Percentiles rank a stretch among this genome's conserved stretches.
Evolutionary conservation across 331 rosid genomes (phyloP).

Genomic region (Dryas integrifolia): DNA sequence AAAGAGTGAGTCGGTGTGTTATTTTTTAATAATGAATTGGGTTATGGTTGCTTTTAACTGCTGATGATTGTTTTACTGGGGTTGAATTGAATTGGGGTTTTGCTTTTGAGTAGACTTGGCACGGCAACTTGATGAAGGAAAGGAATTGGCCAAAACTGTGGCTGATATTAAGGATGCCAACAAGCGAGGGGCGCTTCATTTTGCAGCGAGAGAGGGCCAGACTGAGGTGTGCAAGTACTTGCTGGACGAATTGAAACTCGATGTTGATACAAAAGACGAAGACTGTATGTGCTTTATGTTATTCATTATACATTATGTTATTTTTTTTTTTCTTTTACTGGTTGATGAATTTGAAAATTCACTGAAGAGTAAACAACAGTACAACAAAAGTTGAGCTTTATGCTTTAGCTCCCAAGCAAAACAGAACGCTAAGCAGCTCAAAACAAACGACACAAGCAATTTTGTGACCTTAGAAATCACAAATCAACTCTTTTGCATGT

Average conservation of each 20-base stretch:
- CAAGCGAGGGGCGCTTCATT: conserved; percentile 91
- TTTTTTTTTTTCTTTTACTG: too few species aligned
- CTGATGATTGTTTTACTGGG: too few species aligned
- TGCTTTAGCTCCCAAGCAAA: too few species aligned
- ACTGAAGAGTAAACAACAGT: too few species aligned
- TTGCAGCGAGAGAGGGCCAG: conserved; percentile 85
- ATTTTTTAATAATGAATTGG: conserved; percentile 7
- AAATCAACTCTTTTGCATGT: neutral
- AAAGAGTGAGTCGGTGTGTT: conserved; percentile 50
- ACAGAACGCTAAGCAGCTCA: too few species aligned
- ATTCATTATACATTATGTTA: too few species aligned
- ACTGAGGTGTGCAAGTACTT: conserved; percentile 73
- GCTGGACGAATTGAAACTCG: conserved; percentile 70
- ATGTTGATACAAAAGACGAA: conserved; percentile 73
- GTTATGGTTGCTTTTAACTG: neutral
- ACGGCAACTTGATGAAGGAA: conserved; percentile 64
- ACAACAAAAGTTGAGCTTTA: too few species aligned
- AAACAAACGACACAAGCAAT: too few species aligned
- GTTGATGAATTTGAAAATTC: too few species aligned
- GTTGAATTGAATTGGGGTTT: conserved; percentile 2
- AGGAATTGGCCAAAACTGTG: conserved; percentile 60
- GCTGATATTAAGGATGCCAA: conserved; percentile 84
- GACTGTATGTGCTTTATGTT: conserved; percentile 48
- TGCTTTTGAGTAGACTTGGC: conserved; percentile 57
- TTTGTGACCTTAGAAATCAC: neutral